A percentile compares a stretch with the other conserved stretches of the same genome.
These are phyloP conservation scores for Pachyrhizus erosus DNA, from an alignment of 306 rosid species.

Conservation along the genomic window DNA sequence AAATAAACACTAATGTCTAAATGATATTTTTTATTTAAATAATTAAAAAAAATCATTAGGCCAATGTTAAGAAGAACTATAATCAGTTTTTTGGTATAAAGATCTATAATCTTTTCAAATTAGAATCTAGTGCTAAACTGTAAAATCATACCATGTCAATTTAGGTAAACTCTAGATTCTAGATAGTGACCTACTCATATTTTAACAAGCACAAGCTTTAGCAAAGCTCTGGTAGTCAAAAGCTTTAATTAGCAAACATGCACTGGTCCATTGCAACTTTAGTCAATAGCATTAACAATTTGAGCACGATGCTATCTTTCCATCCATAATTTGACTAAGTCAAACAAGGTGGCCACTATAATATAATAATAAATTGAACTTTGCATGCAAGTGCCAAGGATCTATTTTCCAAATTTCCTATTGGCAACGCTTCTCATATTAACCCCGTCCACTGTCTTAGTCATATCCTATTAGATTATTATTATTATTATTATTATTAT, in stretches of 20 bases:
- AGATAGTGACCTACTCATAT: not conserved
- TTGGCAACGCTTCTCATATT: not conserved
- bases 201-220: not conserved
- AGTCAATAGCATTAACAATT: conserved; percentile 36
- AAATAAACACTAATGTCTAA: not conserved
- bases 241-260: not conserved
- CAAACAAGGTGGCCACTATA: conserved; percentile 4
- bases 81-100: too few species aligned
- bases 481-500: not conserved
- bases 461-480: not conserved
- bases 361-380: conserved; percentile 15
- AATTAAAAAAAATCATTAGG: not conserved
- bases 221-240: conserved; percentile 2
- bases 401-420: not conserved
- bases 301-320: not conserved
- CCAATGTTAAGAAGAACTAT: too few species aligned
- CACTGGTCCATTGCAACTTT: not conserved
- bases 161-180: not conserved
- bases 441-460: not conserved
- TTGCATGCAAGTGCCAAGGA: conserved; percentile 4
- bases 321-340: conserved; percentile 33
- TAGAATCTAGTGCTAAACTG: not conserved
- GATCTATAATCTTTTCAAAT: not conserved
- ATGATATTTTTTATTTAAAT: not conserved
- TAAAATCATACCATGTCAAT: not conserved